phyloP scores from a whole-genome alignment of 768 basidiomycete species.

The Suillus decipiens region DNA sequence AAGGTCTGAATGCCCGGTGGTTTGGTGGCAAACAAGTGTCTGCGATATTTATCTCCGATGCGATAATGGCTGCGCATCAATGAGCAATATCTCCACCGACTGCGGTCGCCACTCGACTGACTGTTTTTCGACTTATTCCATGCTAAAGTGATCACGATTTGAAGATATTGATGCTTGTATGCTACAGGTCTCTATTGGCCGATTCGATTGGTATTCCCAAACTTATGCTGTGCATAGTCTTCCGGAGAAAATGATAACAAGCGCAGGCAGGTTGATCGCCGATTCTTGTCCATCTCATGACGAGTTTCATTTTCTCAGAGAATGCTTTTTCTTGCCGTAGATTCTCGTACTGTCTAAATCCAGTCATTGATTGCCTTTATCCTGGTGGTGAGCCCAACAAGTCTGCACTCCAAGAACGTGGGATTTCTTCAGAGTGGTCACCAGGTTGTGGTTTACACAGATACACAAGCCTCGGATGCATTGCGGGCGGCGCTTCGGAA shows the following conservation, averaged over 20 bases:
- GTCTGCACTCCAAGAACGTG: constrained; percentile 6
- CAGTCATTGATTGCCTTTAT: constrained; percentile 9
- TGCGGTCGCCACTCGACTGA: constrained; percentile 18
- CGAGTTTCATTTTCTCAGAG: constrained; percentile 34
- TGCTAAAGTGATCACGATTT: constrained; percentile 29
- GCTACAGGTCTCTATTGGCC: constrained; percentile 28
- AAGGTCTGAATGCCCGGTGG: constrained; percentile 95
- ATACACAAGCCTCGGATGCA: not conserved
- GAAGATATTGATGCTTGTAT: constrained; percentile 33
- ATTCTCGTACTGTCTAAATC: constrained; percentile 19
- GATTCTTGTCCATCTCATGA: constrained; percentile 31
- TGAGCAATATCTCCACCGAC: constrained; percentile 35
- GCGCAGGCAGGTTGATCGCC: constrained; percentile 42
- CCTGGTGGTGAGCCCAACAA: constrained; percentile 9
- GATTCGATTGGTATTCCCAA: constrained; percentile 34
- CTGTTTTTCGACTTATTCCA: constrained; percentile 25
- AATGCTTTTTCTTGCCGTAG: constrained; percentile 33
- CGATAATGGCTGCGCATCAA: constrained; percentile 91
- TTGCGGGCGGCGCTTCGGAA: not conserved
- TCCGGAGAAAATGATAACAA: constrained; percentile 27
- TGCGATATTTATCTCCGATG: constrained; percentile 88
- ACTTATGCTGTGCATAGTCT: constrained; percentile 32
- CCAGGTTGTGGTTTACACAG: not conserved
- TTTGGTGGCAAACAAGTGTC: constrained; percentile 92
- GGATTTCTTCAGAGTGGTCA: constrained; percentile 6